These are phyloP conservation scores for Vanilla planifolia DNA, from an alignment of 106 monocot species.

Conservation along the genomic window DNA sequence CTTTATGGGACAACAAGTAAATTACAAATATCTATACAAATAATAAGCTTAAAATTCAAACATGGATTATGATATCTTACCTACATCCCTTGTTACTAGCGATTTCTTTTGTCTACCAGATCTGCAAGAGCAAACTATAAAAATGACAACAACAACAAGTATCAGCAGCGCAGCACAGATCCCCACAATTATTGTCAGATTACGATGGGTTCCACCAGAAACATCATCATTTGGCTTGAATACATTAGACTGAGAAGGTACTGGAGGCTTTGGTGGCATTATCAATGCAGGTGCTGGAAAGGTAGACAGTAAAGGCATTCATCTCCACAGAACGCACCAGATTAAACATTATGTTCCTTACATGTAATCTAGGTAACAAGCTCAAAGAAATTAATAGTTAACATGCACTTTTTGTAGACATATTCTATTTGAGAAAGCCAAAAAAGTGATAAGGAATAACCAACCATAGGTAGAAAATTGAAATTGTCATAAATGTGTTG, in stretches of 20 bases:
- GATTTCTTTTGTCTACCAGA: slow-evolving; percentile 31
- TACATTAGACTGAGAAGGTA: slow-evolving; percentile 17
- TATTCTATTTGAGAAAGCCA: no score
- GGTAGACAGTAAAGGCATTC: slow-evolving; percentile 1
- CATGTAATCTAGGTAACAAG: no score
- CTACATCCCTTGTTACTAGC: slow-evolving; percentile 24
- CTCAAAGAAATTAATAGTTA: no score
- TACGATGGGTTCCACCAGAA: slow-evolving; percentile 19
- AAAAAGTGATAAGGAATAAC: no score
- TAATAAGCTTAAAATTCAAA: not conserved
- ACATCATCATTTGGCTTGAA: slow-evolving; percentile 18
- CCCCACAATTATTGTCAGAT: slow-evolving; percentile 37
- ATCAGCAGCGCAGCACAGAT: slow-evolving; percentile 49
- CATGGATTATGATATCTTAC: slow-evolving; percentile 1
- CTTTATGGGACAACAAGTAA: not conserved
- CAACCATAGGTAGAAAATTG: no score
- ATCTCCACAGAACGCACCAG: not conserved
- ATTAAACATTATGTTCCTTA: no score
- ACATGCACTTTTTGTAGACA: no score
- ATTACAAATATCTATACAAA: not conserved
- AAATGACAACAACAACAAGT: slow-evolving; percentile 17
- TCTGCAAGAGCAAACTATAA: slow-evolving; percentile 49
- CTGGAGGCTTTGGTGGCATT: slow-evolving; percentile 34
- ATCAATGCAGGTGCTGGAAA: slow-evolving; percentile 48
- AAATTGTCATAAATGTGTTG: no score